phyloP scores from a whole-genome alignment of 192 early-diverging fungal species.

The Backusella morwellensis region DNA sequence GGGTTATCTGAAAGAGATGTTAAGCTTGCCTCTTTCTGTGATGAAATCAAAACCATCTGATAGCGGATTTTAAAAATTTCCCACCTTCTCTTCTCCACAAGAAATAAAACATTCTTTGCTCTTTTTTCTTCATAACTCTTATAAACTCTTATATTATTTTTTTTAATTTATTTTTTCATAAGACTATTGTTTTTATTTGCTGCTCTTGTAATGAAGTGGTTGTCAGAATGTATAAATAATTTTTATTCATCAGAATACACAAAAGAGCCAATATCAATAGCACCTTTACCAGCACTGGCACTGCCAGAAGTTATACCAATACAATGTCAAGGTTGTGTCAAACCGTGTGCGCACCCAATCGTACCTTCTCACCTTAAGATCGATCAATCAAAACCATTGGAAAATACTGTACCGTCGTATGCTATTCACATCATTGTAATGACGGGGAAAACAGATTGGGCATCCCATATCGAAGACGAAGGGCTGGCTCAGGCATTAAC shows the following conservation, averaged over 20 bases:
- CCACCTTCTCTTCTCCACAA: not conserved
- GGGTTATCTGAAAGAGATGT: slow-evolving; percentile 79
- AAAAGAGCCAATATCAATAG: not conserved
- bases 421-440: slow-evolving; percentile 13
- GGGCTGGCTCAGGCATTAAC: slow-evolving; percentile 11
- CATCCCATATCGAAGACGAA: slow-evolving; percentile 14
- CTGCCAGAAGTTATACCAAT: not conserved
- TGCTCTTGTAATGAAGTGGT: slow-evolving; percentile 11
- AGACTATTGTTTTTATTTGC: not conserved
- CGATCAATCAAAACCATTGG: slow-evolving; percentile 12
- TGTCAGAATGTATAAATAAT: slow-evolving; percentile 1
- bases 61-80: not conserved
- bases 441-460: slow-evolving; percentile 11
- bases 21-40: slow-evolving; percentile 70
- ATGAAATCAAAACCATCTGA: slow-evolving; percentile 31
- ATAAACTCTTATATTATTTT: not conserved
- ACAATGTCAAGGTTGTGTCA: slow-evolving; percentile 4
- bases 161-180: not conserved
- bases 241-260: slow-evolving; percentile 13
- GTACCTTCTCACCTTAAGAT: slow-evolving; percentile 14
- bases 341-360: not conserved
- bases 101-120: not conserved
- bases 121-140: not conserved
- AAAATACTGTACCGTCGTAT: slow-evolving; percentile 16
- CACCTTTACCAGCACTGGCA: not conserved